phyloP scores from a whole-genome alignment of 106 monocot species.

The Dactylorhiza incarnata region DNA sequence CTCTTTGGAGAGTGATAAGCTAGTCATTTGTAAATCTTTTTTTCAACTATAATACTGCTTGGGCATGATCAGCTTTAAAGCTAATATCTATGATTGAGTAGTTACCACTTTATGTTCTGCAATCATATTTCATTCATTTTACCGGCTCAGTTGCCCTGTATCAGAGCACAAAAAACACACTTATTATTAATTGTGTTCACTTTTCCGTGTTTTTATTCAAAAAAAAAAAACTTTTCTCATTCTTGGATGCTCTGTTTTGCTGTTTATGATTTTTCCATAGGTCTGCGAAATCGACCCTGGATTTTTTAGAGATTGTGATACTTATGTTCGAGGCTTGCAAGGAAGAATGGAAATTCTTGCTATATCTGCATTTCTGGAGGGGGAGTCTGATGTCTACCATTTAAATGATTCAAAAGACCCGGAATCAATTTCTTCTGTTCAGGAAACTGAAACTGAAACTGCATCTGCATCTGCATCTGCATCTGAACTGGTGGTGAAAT shows the following conservation, averaged over 20 bases:
- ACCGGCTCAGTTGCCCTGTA: too few species aligned
- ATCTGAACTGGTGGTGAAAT: constrained; percentile 22
- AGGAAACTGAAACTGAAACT: constrained; percentile 23
- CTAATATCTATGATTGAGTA: too few species aligned
- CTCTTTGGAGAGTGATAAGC: too few species aligned
- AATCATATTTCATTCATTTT: too few species aligned
- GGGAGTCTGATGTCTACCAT: constrained; percentile 46
- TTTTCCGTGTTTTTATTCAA: too few species aligned
- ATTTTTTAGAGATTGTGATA: constrained; percentile 79
- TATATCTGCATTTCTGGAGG: constrained; percentile 55
- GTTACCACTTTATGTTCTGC: too few species aligned
- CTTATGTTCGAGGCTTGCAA: constrained; percentile 48
- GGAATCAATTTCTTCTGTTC: constrained; percentile 15
- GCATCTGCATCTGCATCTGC: too few species aligned
- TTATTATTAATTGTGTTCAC: too few species aligned
- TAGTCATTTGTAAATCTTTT: too few species aligned
- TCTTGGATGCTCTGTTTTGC: background rate
- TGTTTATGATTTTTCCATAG: constrained; percentile 25
- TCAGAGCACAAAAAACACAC: too few species aligned
- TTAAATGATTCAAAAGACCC: constrained; percentile 43
- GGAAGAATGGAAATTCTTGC: constrained; percentile 91
- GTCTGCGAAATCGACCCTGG: constrained; percentile 84
- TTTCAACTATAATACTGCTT: too few species aligned
- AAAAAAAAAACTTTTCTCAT: background rate
- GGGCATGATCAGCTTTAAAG: too few species aligned